phyloP scores from a whole-genome alignment of 441 rosid species.

The Populus hybrid region DNA sequence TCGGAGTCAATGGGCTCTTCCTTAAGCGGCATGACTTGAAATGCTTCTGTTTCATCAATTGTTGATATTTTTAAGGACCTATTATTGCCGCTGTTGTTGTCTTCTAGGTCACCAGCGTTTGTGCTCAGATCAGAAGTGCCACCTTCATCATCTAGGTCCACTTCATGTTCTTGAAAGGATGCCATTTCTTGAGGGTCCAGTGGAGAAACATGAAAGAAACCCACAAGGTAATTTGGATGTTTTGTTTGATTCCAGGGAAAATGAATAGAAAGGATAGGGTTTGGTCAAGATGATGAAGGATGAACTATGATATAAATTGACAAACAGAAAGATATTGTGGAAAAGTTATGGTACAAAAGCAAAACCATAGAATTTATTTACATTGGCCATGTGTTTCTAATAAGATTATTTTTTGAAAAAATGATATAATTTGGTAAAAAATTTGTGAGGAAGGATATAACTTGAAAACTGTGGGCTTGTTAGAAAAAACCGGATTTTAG shows the following conservation, averaged over 20 bases:
- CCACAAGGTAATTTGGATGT: neutral
- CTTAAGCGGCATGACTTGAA: conserved; percentile 37
- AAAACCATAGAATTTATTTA: too few relatives aligned
- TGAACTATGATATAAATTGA: too few relatives aligned
- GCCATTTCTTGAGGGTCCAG: conserved; percentile 6
- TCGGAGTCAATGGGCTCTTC: conserved; percentile 38
- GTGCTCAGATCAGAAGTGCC: conserved; percentile 46
- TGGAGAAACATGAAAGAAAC: neutral
- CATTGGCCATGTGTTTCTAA: too few relatives aligned
- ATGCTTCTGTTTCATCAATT: conserved; percentile 21
- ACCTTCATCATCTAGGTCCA: conserved; percentile 33
- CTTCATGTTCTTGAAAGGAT: conserved; percentile 10
- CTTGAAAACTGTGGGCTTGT: too few relatives aligned
- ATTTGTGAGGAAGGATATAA: too few relatives aligned
- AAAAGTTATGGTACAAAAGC: too few relatives aligned
- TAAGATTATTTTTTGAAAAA: too few relatives aligned
- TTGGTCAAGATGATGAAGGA: too few relatives aligned
- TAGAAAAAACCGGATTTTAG: too few relatives aligned
- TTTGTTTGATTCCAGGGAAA: neutral
- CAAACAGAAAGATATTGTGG: too few relatives aligned
- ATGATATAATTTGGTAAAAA: too few relatives aligned
- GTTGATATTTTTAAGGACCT: conserved; percentile 18
- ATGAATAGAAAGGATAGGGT: too few relatives aligned
- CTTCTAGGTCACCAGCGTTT: conserved; percentile 29
- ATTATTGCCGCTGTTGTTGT: neutral